Evolutionary conservation across 306 rosid species (phyloP), one percentile per base, ranked within the genome.

Genomic region (Quercus cerris): DNA sequence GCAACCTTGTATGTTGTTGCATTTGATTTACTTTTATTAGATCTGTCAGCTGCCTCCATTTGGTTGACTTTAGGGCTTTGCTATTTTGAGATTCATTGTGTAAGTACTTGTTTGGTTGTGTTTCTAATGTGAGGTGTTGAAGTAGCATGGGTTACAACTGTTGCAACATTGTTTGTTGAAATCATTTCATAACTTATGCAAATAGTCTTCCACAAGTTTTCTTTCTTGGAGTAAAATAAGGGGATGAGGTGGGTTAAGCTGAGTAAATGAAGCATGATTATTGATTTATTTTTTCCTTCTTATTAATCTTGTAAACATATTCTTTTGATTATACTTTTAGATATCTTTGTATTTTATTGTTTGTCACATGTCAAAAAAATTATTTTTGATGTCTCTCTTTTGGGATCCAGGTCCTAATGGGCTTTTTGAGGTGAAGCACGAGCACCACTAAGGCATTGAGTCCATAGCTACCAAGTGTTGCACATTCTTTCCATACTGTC

Each of bases 391-490:
- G 6, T 9, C 38, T 76, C 8, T 63, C 73, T 5, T 62, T 15
- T 10, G 71, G 3, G 58, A 10, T 61, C 31, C 86, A 89, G 90
- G 92, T 75, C 90, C 92, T 0, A 80, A 86, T 75, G 92, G 92
- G 25, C 87, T 89, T n/a, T 89, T 89, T 25, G 92, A 89, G 81
- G 1, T 0, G n/a, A 88, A 88, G 82, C 33, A 74, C 17, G 86
- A 88, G 82, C 33, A 74, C n/a, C 91, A 89, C 84, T 88, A 78
- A 77, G 78, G 54, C 31, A 41, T 70, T 30, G 64, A 25, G 77
- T 57, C 11, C 75, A 54, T 35, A 30, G 71, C 78, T 64, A 59
- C 70, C 35, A 41, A 25, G 5, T 15, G 44, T 44, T 75, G 11
- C 70, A 18, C 55, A 52, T 61, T 74, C 61, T 77, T 52, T 55